Conservation (phyloP, 2,329 filamentous ascomycete genomes). For the Plenodomus tracheiphilus region DNA sequence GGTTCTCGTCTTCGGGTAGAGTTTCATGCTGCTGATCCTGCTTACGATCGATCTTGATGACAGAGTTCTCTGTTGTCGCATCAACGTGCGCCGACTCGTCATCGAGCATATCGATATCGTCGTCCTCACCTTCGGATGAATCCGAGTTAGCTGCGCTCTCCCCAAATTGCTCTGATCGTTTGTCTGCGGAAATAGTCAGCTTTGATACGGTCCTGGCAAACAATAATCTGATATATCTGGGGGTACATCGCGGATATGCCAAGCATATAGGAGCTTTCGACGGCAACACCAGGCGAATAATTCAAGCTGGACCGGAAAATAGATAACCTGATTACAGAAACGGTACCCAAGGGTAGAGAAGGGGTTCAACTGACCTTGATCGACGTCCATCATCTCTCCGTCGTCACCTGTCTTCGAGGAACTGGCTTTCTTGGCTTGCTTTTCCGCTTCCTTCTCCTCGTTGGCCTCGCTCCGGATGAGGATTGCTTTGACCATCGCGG, state of each 20-base stretch:
- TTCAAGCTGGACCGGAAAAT: background rate
- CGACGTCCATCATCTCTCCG: background rate
- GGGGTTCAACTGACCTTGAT: background rate
- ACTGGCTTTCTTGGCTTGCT: constrained; percentile 47
- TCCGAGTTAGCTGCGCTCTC: constrained; percentile 10
- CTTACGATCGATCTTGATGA: constrained; percentile 59
- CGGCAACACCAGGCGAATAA: background rate
- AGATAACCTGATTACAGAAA: background rate
- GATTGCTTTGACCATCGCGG: constrained; percentile 71
- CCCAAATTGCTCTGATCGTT: background rate
- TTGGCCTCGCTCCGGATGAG: constrained; percentile 75
- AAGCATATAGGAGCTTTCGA: no score
- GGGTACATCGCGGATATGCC: no score
- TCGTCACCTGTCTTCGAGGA: constrained; percentile 1
- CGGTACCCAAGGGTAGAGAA: background rate
- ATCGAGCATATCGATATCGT: constrained; percentile 58
- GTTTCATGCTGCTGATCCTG: constrained; percentile 49
- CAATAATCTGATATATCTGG: background rate
- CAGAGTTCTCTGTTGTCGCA: constrained; percentile 73
- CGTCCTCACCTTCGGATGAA: constrained; percentile 50
- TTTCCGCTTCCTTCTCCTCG: constrained; percentile 67
- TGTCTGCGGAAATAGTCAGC: constrained; percentile 8
- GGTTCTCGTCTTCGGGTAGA: constrained; percentile 56
- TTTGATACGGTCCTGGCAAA: constrained; percentile 24
- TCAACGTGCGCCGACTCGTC: constrained; percentile 46